Evolutionary conservation across 78 protist species (phyloP).

Genomic region (Dictyostelium discoideum): dicty_2.7 NC_007088.5:1455001-1455500

Average conservation of each 20-base stretch:
- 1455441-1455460: background rate
- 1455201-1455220: slow-evolving; percentile 69
- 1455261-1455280: slow-evolving; percentile 61
- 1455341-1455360: background rate
- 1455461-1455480: background rate
- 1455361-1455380: background rate
- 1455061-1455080: background rate
- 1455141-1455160: slow-evolving; percentile 35
- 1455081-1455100: background rate
- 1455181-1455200: slow-evolving; percentile 43
- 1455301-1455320: slow-evolving; percentile 1
- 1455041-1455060: slow-evolving; percentile 39
- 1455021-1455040: slow-evolving; percentile 19
- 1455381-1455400: background rate
- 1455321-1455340: background rate
- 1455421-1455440: background rate
- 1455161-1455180: slow-evolving; percentile 68
- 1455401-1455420: background rate
- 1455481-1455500: slow-evolving; percentile 6
- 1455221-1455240: slow-evolving; percentile 71
- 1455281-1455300: slow-evolving; percentile 14
- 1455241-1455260: slow-evolving; percentile 56
- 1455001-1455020: background rate
- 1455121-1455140: slow-evolving; percentile 79
- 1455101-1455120: slow-evolving; percentile 46